A percentile compares a stretch with the other conserved stretches of the same genome.
Conservation (phyloP, 139 green algal genomes). For the Chlamydomonas incerta region DNA sequence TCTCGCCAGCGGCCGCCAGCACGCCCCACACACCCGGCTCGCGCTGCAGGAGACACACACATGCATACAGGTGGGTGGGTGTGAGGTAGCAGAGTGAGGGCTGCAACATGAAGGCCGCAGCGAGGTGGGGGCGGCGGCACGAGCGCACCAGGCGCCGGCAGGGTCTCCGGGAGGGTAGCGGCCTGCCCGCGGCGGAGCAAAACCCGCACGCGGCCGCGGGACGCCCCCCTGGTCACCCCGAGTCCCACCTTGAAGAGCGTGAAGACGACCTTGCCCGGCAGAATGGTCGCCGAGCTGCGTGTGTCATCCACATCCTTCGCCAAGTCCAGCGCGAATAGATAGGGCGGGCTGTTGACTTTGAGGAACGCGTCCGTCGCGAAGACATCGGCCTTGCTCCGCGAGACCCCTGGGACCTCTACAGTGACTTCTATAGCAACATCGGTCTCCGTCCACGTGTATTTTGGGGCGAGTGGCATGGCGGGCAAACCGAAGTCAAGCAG, state of each 20-base stretch:
- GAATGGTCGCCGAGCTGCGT: conserved; percentile 56
- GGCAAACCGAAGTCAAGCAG: too few species aligned
- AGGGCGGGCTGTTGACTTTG: conserved; percentile 73
- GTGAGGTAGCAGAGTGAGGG: too few species aligned
- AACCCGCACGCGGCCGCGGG: background rate
- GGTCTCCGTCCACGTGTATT: conserved; percentile 68
- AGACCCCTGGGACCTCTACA: conserved; percentile 61
- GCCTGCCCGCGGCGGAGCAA: background rate
- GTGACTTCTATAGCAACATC: conserved; percentile 53
- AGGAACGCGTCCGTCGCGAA: conserved; percentile 69
- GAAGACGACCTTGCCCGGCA: conserved; percentile 28
- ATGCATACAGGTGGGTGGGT: too few species aligned
- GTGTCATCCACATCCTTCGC: conserved; percentile 59
- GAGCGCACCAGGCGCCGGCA: too few species aligned
- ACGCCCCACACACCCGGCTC: conserved; percentile 57
- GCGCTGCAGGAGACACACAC: too few species aligned
- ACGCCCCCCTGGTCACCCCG: too few species aligned
- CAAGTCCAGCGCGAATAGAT: conserved; percentile 77
- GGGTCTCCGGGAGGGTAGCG: too few species aligned
- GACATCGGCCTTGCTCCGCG: conserved; percentile 60
- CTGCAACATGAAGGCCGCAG: too few species aligned
- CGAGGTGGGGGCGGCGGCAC: too few species aligned
- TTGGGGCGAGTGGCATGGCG: conserved; percentile 67
- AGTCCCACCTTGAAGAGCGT: conserved; percentile 59
- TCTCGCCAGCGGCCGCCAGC: conserved; percentile 50